These are phyloP conservation scores for Diplocarpon rosae DNA, from an alignment of 2,329 filamentous ascomycete genomes.

Conservation along the genomic window DNA sequence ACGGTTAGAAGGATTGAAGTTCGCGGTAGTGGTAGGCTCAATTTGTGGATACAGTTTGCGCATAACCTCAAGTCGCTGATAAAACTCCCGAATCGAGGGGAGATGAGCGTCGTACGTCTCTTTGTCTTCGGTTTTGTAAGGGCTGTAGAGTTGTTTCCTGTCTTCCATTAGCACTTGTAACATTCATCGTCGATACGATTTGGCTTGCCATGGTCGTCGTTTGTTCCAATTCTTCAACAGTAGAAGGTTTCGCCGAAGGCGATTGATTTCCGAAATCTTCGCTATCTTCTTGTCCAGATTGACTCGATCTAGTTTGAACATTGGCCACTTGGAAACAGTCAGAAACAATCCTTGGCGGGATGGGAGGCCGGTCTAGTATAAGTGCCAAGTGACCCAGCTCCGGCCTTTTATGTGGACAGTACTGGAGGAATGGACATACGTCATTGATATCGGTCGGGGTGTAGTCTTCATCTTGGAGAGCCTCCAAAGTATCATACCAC, in stretches of 20 bases:
- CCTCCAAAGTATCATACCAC: background rate
- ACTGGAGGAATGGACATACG: background rate
- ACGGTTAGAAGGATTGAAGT: background rate
- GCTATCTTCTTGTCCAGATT: background rate
- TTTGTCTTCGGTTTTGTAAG: background rate
- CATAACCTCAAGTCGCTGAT: background rate
- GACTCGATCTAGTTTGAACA: too few species aligned
- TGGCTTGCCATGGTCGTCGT: background rate
- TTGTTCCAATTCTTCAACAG: slow-evolving; percentile 1
- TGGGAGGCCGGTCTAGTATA: too few species aligned
- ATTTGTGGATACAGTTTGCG: background rate
- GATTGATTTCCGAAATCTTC: background rate
- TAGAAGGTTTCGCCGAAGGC: background rate
- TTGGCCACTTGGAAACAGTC: too few species aligned
- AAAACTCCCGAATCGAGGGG: background rate
- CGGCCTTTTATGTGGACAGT: background rate
- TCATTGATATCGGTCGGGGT: background rate
- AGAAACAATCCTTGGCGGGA: too few species aligned
- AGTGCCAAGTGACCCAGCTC: background rate
- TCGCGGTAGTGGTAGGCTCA: background rate
- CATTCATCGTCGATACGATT: background rate
- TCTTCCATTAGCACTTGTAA: background rate
- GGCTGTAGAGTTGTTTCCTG: slow-evolving; percentile 1
- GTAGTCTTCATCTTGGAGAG: background rate
- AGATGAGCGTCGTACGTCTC: background rate